Evolutionary conservation across 257 asterid genomes (phyloP).

Genomic region (Solanum okadae): DNA sequence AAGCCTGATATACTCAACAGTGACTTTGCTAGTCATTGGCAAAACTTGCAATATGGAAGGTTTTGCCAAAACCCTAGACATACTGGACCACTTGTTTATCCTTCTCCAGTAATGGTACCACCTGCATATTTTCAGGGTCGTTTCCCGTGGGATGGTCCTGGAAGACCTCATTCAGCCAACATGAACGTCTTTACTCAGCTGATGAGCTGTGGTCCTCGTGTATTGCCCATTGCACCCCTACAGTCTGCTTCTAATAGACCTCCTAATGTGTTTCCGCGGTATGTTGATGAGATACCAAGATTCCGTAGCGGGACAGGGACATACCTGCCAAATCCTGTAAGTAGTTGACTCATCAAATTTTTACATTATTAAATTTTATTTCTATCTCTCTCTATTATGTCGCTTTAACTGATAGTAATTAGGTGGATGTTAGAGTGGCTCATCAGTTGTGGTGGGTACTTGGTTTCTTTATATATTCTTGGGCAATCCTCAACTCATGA

Average conservation of each 20-base stretch:
- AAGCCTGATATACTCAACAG: slow-evolving; percentile 79
- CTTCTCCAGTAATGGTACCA: slow-evolving; percentile 78
- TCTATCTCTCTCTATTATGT: background rate
- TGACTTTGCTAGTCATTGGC: slow-evolving; percentile 89
- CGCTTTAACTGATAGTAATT: background rate
- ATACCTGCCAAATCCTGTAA: slow-evolving; percentile 94
- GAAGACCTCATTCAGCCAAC: slow-evolving; percentile 60
- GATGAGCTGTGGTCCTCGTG: slow-evolving; percentile 55
- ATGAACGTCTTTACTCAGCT: slow-evolving; percentile 55
- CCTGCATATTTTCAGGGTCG: slow-evolving; percentile 74
- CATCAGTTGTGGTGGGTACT: background rate
- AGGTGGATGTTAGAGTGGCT: background rate
- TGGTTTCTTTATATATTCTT: background rate
- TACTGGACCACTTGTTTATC: slow-evolving; percentile 47
- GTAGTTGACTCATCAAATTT: slow-evolving; percentile 13
- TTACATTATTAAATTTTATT: background rate
- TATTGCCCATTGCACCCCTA: slow-evolving; percentile 59
- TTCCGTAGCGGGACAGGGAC: slow-evolving; percentile 95
- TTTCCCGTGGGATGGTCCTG: slow-evolving; percentile 75
- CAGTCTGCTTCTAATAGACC: slow-evolving; percentile 65
- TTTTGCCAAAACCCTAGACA: slow-evolving; percentile 62
- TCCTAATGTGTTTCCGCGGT: slow-evolving; percentile 52
- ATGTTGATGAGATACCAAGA: slow-evolving; percentile 72
- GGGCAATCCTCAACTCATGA: background rate
- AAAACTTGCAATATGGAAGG: slow-evolving; percentile 84